phyloP scores from a whole-genome alignment of 2,329 filamentous ascomycete genomes.

The Teratosphaeria gauchensis region DNA sequence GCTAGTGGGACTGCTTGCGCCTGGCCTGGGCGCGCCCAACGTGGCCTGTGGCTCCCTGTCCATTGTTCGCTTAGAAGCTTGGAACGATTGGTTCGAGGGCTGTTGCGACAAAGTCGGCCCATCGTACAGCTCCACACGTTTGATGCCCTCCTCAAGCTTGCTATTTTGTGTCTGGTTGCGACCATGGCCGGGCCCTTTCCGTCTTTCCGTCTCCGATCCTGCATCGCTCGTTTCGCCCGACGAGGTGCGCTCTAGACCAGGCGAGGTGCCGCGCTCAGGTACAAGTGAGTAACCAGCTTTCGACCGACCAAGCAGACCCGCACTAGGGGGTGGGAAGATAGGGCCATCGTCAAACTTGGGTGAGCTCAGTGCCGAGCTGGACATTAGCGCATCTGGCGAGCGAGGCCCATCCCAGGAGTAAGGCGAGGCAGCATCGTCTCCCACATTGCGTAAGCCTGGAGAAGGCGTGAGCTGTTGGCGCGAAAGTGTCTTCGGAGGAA shows the following conservation, averaged over 20 bases:
- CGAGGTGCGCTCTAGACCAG: conserved; percentile 15
- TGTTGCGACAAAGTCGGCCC: background rate
- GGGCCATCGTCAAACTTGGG: conserved; percentile 17
- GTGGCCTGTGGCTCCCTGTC: conserved; percentile 5
- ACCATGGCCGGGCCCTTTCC: conserved; percentile 9
- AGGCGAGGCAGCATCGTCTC: conserved; percentile 20
- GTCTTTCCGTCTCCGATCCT: conserved; percentile 10
- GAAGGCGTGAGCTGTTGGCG: conserved; percentile 20
- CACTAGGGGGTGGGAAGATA: conserved; percentile 11
- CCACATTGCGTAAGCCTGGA: conserved; percentile 10
- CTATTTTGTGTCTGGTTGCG: conserved; percentile 18
- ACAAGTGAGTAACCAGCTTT: conserved; percentile 22
- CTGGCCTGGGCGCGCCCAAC: conserved; percentile 8
- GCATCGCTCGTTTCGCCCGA: conserved; percentile 9
- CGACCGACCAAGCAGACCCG: conserved; percentile 18
- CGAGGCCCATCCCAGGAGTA: conserved; percentile 23
- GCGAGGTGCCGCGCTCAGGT: conserved; percentile 19
- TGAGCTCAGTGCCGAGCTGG: conserved; percentile 19
- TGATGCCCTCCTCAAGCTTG: conserved; percentile 19
- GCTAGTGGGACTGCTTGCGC: conserved; percentile 15
- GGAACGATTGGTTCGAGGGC: conserved; percentile 3
- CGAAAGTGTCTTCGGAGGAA: conserved; percentile 24
- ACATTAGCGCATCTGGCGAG: conserved; percentile 23
- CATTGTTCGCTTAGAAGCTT: conserved; percentile 2
- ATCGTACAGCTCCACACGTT: conserved; percentile 14